Base-by-base conservation (phyloP, 495 filamentous ascomycete genomes). In the Penicillium chermesinum region DNA sequence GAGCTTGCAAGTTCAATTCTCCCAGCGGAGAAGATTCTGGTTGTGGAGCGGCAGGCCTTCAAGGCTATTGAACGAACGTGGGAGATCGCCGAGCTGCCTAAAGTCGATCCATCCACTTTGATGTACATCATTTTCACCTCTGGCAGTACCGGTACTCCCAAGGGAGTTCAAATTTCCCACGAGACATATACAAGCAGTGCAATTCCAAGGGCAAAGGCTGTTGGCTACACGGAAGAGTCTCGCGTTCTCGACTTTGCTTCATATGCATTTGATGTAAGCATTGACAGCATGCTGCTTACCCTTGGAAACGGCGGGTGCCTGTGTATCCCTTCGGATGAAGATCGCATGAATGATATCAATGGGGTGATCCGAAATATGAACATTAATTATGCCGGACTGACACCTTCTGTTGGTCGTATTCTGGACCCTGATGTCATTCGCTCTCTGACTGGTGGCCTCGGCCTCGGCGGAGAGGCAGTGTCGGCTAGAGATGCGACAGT, bases 141-240 rank as follows among this genome's bases (percentile, higher is more conserved):
- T 16, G 77, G 77, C 6, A 73, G 67, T n/a, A 80, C 76, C 1
- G 75, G 75, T 3, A 74, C 64, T n/a, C 76, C 76, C 0, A 79
- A 79, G 53, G 80, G 77, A 18, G 74, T 81, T 20, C 67, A 72
- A 6, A 65, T 82, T 3, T 63, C 64, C 2, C 80, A 84, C 48
- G 52, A 53, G 41, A 71, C 70, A 2, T 68, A 68, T 32, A 77
- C 67, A 0, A 72, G 63, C 43, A 66, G 65, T 38, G 65, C 65
- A 5, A 55, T 69, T 15, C 59, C 70, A 5, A 59, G 67, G 34
- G 63, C 63, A 5, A 53, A 58, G 21, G 65, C 69, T 13, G 63
- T 71, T 16, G 66, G 64, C 0, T 72, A 70, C 38, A 65, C 50
- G 0, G 52, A 57, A 2, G 52, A 66, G 1, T 70, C 69, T 0